phyloP scores from a whole-genome alignment of 2,329 filamentous ascomycete genomes.

The Penicillium janthinellum region DNA sequence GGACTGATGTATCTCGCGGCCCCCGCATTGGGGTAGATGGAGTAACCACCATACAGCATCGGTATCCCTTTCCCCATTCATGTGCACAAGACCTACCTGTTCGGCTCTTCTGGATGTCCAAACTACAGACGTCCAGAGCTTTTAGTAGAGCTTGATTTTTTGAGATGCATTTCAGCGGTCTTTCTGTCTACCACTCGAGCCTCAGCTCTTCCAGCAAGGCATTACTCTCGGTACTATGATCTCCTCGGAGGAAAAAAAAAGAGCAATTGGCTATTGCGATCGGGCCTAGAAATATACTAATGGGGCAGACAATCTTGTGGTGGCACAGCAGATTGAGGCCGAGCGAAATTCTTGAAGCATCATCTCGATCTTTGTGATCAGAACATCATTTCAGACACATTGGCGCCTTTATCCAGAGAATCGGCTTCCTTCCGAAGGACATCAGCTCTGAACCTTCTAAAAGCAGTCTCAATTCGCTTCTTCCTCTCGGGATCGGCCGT shows the following conservation, averaged over 20 bases:
- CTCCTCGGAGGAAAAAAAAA: no score
- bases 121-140: no score
- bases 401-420: conserved; percentile 51
- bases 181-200: no score
- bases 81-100: background rate
- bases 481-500: conserved; percentile 56
- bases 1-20: background rate
- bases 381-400: conserved; percentile 28
- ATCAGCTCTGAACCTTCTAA: conserved; percentile 64
- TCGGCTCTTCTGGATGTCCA: background rate
- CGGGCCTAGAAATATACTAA: no score
- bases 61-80: background rate
- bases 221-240: no score
- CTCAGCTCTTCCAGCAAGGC: no score
- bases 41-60: background rate
- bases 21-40: conserved; percentile 3
- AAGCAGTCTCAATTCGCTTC: conserved; percentile 64
- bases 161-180: no score
- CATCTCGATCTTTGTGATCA: background rate
- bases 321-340: no score
- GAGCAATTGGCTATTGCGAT: no score
- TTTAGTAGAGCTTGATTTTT: no score
- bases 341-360: no score
- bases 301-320: no score
- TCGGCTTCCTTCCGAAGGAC: conserved; percentile 62